A percentile compares a stretch with the other conserved stretches of the same genome.
These are phyloP conservation scores for Talaromyces wortmannii DNA, from an alignment of 495 filamentous ascomycete genomes.

Conservation along the genomic window DNA sequence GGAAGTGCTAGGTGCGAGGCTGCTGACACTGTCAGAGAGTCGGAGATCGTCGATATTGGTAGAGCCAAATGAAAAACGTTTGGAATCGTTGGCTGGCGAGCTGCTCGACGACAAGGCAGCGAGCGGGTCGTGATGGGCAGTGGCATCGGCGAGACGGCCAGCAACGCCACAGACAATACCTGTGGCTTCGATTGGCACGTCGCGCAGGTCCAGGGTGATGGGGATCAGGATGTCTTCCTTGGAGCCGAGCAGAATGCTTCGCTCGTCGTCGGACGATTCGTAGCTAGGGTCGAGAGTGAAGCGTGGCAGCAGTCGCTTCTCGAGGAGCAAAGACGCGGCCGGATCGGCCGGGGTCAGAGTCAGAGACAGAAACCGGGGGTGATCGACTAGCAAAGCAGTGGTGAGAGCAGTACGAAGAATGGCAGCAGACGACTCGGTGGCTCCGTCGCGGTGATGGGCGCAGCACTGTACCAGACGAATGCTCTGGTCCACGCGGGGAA, in stretches of 20 bases:
- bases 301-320: constrained; percentile 59
- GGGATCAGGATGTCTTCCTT: constrained; percentile 78
- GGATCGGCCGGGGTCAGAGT: constrained; percentile 82
- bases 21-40: constrained; percentile 6
- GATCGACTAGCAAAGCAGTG: constrained; percentile 50
- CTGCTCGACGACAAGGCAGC: constrained; percentile 53
- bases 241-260: constrained; percentile 62
- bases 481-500: constrained; percentile 59
- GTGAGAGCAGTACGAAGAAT: constrained; percentile 38
- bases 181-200: constrained; percentile 79
- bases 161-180: constrained; percentile 93
- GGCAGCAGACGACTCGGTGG: constrained; percentile 38
- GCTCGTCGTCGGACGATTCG: constrained; percentile 21
- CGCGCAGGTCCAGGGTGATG: constrained; percentile 78
- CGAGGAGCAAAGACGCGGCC: constrained; percentile 69
- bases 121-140: constrained; percentile 14
- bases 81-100: constrained; percentile 39
- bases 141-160: constrained; percentile 60
- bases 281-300: constrained; percentile 25
- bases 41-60: constrained; percentile 2
- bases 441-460: constrained; percentile 47
- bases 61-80: constrained; percentile 10
- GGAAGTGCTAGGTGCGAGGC: constrained; percentile 7
- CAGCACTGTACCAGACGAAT: constrained; percentile 82
- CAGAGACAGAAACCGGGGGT: constrained; percentile 75